Percentiles rank a stretch among this genome's conserved stretches.
These are phyloP conservation scores for Oryza coarctata DNA, from an alignment of 176 grass and related monocot species.

Conservation along the genomic window DNA sequence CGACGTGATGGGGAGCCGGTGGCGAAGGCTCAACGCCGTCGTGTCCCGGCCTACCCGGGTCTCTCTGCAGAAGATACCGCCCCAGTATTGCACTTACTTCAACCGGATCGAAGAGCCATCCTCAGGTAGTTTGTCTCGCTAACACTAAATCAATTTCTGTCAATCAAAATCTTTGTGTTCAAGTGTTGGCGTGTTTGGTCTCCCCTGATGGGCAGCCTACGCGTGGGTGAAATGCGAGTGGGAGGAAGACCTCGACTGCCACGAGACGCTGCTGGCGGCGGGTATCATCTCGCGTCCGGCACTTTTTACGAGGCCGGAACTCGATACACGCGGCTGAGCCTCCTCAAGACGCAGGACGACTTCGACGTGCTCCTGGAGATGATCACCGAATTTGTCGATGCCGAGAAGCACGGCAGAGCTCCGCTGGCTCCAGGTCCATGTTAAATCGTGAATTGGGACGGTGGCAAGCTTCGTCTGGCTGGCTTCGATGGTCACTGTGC, in stretches of 20 bases:
- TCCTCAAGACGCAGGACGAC: slow-evolving; percentile 63
- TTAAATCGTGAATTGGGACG: not conserved
- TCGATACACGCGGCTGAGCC: slow-evolving; percentile 56
- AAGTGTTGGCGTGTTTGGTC: not conserved
- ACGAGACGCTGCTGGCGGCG: slow-evolving; percentile 37
- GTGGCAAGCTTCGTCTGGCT: not conserved
- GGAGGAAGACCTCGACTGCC: slow-evolving; percentile 69
- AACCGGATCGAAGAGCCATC: slow-evolving; percentile 52
- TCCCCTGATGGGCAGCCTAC: slow-evolving; percentile 52
- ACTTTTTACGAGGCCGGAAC: not conserved
- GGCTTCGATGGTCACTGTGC: not conserved
- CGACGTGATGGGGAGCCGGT: slow-evolving; percentile 40
- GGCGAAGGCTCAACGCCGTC: slow-evolving; percentile 51
- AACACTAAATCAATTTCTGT: not conserved
- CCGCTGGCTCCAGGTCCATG: slow-evolving; percentile 19
- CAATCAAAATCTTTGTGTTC: not conserved
- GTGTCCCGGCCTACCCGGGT: slow-evolving; percentile 55
- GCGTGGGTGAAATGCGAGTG: slow-evolving; percentile 78
- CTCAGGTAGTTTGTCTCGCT: slow-evolving; percentile 38
- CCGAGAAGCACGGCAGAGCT: slow-evolving; percentile 13
- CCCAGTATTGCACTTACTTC: slow-evolving; percentile 72
- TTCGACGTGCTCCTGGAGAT: slow-evolving; percentile 64
- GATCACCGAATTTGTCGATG: slow-evolving; percentile 50
- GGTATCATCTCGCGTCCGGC: slow-evolving; percentile 55
- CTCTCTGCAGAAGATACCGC: slow-evolving; percentile 60